A percentile compares a stretch with the other conserved stretches of the same genome.
phyloP scores from a whole-genome alignment of 352 stramenopile species.

The Phytophthora pistaciae region DNA sequence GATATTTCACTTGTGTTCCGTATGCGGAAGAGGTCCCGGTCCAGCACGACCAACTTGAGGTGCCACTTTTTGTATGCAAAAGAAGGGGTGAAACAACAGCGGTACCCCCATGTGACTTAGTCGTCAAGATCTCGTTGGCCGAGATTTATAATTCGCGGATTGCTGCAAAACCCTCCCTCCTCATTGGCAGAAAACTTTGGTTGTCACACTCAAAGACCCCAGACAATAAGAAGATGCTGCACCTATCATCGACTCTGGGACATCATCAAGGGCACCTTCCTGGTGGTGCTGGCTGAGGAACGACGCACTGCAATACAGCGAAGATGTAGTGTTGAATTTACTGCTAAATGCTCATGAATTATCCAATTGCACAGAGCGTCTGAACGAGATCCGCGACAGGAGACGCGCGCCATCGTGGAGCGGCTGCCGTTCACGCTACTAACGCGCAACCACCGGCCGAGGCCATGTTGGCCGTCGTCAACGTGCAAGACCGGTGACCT shows the following conservation, averaged over 20 bases:
- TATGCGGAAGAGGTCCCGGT: slow-evolving; percentile 10
- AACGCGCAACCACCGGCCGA: slow-evolving; percentile 86
- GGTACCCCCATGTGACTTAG: slow-evolving; percentile 14
- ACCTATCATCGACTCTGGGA: slow-evolving; percentile 89
- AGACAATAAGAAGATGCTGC: slow-evolving; percentile 79
- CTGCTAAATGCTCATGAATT: slow-evolving; percentile 18
- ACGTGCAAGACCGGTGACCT: slow-evolving; percentile 90
- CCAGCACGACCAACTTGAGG: slow-evolving; percentile 25
- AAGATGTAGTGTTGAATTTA: slow-evolving; percentile 5
- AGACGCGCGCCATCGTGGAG: slow-evolving; percentile 73
- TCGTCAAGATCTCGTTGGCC: slow-evolving; percentile 25
- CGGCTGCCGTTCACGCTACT: slow-evolving; percentile 80
- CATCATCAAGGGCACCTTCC: slow-evolving; percentile 89
- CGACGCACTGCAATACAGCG: not conserved
- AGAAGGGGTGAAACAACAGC: slow-evolving; percentile 32
- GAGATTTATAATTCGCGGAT: slow-evolving; percentile 1
- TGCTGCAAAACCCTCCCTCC: not conserved
- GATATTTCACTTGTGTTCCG: slow-evolving; percentile 57
- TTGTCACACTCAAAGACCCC: slow-evolving; percentile 36
- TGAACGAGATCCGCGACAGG: slow-evolving; percentile 92
- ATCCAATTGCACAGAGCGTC: slow-evolving; percentile 57
- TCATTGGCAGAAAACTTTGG: slow-evolving; percentile 57
- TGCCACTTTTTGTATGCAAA: slow-evolving; percentile 1
- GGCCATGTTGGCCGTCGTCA: slow-evolving; percentile 81
- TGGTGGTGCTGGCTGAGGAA: slow-evolving; percentile 79